These are phyloP conservation scores for Neckera pumila DNA, from an alignment of 225 moss, liverwort and hornwort genomes.

Conservation along the genomic window DNA sequence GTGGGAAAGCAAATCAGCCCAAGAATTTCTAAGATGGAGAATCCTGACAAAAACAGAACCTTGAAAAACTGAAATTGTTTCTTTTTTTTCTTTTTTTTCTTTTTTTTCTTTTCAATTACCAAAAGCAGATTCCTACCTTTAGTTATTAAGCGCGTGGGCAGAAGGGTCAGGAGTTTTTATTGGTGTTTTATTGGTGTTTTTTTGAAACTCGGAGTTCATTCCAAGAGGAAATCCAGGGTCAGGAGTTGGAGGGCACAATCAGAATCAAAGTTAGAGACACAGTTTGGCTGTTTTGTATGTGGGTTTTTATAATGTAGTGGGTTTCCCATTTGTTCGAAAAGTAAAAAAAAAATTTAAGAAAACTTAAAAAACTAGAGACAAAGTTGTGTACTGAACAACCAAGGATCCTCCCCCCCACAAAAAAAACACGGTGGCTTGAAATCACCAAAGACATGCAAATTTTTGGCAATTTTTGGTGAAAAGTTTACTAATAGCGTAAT, in stretches of 20 bases:
- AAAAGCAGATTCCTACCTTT: not conserved
- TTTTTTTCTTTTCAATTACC: not conserved
- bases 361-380: not conserved
- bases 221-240: not conserved
- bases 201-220: not conserved
- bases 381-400: not conserved
- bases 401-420: too few species aligned
- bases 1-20: not conserved
- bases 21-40: not conserved
- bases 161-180: not conserved
- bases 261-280: not conserved
- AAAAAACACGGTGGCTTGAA: rapidly evolving
- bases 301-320: too few species aligned
- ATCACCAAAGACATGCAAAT: rapidly evolving
- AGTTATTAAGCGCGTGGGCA: not conserved
- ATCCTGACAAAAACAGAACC: not conserved
- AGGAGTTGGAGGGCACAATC: not conserved
- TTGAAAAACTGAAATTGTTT: not conserved
- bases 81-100: not conserved
- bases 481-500: too few species aligned
- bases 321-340: too few species aligned
- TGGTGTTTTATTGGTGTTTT: too few species aligned
- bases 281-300: too few species aligned
- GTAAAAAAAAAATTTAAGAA: too few species aligned
- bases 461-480: not conserved